Evolutionary conservation across 2,329 filamentous ascomycete species (phyloP), one percentile per base, ranked within the genome.

Genomic region (Stagonosporopsis rhizophila): DNA sequence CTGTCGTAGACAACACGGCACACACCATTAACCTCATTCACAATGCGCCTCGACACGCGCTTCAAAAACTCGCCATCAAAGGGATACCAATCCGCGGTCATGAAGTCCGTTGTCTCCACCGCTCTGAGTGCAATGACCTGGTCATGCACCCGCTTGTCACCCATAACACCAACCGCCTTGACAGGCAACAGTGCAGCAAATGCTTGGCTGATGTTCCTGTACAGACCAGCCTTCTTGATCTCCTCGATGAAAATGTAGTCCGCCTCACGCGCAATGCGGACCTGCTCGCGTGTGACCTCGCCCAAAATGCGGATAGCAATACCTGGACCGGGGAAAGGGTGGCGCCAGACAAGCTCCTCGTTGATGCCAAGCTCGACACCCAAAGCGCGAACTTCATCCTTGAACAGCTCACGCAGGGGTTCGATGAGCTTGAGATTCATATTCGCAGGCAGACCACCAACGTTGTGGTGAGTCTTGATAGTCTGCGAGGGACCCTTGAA

Each of bases 261-360:
- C 1, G 90, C 90, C 72, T 89, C 81, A n/a, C 90, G 80, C 2
- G 87, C 91, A 61, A 96, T 95, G 52, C 86, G 85, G 15, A 96
- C 89, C 38, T 89, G 85, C 72, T 93, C 89, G 2, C 82, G 83
- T 1, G 91, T 96, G 14, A 96, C 88, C 66, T 96, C 92, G 32
- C 93, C 93, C 1, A 96, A 80, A 58, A 96, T 89, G 49, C 91
- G 84, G 64, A 95, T 90, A 14, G 85, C 91, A 58, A 96, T 86
- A 47, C 88, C 87, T 12, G 88, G 89, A 37, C 89, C 89, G 0
- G 89, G 89, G 82, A 92, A 92, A 22, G 89, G 89, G 70, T 92
- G 90, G 28, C 90, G 81, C 85, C 87, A 90, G 51, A 94, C 87
- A 7, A 94, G 85, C n/a, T 90, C 84, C 59, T 89, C 83, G 45